Evolutionary conservation across 2,329 filamentous ascomycete species (phyloP).

Genomic region (Aspergillus sergii): DNA sequence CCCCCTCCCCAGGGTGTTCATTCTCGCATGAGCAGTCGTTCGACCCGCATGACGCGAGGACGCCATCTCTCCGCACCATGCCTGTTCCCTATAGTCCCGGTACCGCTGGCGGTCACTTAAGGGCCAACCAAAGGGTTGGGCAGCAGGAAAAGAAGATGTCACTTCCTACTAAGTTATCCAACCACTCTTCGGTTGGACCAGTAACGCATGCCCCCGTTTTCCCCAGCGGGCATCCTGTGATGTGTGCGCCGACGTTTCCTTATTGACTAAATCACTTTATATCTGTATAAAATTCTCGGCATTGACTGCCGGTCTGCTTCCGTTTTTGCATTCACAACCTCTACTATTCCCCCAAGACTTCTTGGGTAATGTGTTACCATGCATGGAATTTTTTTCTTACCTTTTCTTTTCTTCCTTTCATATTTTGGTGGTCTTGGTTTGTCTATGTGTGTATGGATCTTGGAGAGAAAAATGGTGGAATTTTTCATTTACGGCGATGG

Average conservation of each 20-base stretch:
- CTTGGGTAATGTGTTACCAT: slow-evolving; percentile 9
- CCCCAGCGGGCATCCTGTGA: slow-evolving; percentile 26
- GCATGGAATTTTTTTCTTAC: slow-evolving; percentile 11
- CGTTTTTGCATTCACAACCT: slow-evolving; percentile 6
- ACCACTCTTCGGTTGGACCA: slow-evolving; percentile 18
- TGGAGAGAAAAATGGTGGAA: not conserved
- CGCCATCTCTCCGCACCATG: slow-evolving; percentile 33
- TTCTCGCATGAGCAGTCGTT: slow-evolving; percentile 21
- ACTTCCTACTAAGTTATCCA: slow-evolving; percentile 18
- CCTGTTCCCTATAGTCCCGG: slow-evolving; percentile 29
- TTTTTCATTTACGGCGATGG: not conserved
- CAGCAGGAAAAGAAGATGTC: slow-evolving; percentile 23
- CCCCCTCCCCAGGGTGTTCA: slow-evolving; percentile 23
- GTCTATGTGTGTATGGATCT: not conserved
- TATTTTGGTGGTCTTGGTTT: not conserved
- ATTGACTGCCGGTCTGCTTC: slow-evolving; percentile 25
- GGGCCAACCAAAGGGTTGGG: slow-evolving; percentile 22
- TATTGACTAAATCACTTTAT: slow-evolving; percentile 27
- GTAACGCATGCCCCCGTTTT: slow-evolving; percentile 26
- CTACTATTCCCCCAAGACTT: not conserved
- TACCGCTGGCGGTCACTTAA: slow-evolving; percentile 15
- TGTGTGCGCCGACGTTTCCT: slow-evolving; percentile 32
- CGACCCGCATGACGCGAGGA: slow-evolving; percentile 24
- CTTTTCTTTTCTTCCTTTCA: not conserved
- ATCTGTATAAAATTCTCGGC: slow-evolving; percentile 22